Conservation (phyloP, 148 eudicot species). For the Mesembryanthemum crystallinum region DNA sequence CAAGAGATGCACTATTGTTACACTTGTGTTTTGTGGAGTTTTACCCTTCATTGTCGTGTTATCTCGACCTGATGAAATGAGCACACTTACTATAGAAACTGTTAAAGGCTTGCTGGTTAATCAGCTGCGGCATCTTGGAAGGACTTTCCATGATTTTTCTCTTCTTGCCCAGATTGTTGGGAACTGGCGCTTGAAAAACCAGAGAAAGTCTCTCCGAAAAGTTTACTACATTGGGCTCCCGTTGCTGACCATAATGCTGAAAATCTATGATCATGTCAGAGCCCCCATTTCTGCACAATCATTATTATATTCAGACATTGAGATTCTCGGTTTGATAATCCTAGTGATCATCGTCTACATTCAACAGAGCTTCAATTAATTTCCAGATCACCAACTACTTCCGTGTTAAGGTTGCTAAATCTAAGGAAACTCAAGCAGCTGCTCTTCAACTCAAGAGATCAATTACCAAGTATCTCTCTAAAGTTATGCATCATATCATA, state of each 20-base stretch:
- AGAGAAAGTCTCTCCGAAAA: constrained; percentile 8
- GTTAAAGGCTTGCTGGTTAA: too few species aligned
- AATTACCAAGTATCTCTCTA: not conserved
- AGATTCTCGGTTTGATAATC: not conserved
- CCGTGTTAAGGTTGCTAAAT: constrained; percentile 5
- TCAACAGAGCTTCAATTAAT: constrained; percentile 11
- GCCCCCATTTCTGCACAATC: constrained; percentile 8
- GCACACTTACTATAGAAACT: too few species aligned
- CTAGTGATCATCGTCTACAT: constrained; percentile 1
- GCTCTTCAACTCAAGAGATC: not conserved
- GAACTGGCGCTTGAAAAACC: constrained; percentile 10
- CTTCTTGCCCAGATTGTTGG: not conserved
- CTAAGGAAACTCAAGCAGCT: constrained; percentile 14
- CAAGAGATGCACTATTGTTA: too few species aligned
- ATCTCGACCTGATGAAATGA: too few species aligned
- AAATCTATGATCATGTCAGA: constrained; percentile 2
- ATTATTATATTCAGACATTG: not conserved
- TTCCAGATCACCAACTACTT: constrained; percentile 1
- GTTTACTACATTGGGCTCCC: too few species aligned
- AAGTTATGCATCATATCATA: not conserved
- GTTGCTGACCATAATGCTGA: not conserved
- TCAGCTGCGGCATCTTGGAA: too few species aligned
- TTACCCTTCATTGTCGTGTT: too few species aligned
- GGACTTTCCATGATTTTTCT: too few species aligned
- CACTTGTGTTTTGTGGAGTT: too few species aligned